phyloP scores from a whole-genome alignment of 129 eudicot species.

The Logfia minima region DNA sequence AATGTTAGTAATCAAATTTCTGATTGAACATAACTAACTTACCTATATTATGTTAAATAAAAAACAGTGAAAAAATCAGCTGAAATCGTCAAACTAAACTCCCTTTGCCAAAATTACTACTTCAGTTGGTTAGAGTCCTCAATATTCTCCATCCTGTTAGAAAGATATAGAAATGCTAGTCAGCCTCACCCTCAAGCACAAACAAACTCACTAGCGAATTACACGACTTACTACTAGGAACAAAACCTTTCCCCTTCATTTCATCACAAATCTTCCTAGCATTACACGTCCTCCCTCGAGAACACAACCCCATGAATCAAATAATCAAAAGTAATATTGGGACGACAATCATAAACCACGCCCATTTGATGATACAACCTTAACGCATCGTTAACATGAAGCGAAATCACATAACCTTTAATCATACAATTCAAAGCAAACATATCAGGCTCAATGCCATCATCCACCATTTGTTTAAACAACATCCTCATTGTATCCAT shows the following conservation, averaged over 20 bases:
- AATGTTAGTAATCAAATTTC: too few relatives aligned
- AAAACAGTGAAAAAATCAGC: not conserved
- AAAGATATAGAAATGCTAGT: not conserved
- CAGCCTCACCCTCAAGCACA: conserved; percentile 66
- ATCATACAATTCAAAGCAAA: conserved; percentile 80
- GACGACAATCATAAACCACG: conserved; percentile 63
- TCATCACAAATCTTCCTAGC: conserved; percentile 67
- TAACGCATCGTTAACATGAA: conserved; percentile 80
- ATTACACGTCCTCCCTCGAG: conserved; percentile 79
- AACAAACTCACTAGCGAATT: conserved; percentile 79
- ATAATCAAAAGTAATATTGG: conserved; percentile 71
- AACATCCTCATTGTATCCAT: conserved; percentile 70
- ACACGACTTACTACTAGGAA: conserved; percentile 74
- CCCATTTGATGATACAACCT: conserved; percentile 93
- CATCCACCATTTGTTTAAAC: conserved; percentile 85
- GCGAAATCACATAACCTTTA: conserved; percentile 82
- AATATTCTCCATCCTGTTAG: not conserved
- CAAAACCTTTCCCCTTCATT: conserved; percentile 80
- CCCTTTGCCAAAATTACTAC: not conserved
- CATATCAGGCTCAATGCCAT: conserved; percentile 78
- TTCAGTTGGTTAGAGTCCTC: not conserved
- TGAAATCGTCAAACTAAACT: not conserved
- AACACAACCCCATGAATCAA: conserved; percentile 80
- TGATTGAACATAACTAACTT: not conserved
- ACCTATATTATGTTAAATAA: too few relatives aligned